Evolutionary conservation across 805 yeast species (phyloP), one percentile per base, ranked within the genome.

Genomic region (Metschnikowia matae): DNA sequence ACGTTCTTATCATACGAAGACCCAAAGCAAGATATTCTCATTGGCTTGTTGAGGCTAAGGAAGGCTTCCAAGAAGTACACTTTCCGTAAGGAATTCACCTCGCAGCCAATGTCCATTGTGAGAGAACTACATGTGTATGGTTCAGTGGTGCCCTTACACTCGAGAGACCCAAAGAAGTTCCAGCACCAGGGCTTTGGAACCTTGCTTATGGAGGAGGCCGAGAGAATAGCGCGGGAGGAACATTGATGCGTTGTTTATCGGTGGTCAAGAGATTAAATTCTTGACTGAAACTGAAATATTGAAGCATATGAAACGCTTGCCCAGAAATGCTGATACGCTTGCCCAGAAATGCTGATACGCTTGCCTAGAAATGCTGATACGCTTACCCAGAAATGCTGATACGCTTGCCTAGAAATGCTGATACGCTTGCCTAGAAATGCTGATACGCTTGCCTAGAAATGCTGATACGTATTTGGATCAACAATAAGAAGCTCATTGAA

Each of bases 101-200:
- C 74, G 10, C 96, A 90, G 69, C 92, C 84, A 53, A 88, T 97
- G 0, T 89, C 97, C 2, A 83, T 94, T 48, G 97, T 94, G n/a
- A 82, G 99, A 69, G 99, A 94, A 67, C 75, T 94, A 57, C 99
- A 94, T 62, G 99, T 94, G 31, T 94, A 94, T 63, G 99, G 99
- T 13, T 87, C 96, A 3, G 99, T 91, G 17, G 99, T 94, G 18
- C 98, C 99, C 3, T 71, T 94, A 51, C 99, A 94, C 67, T 87
- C 95, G 3, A 80, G 98, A 58, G 99, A 94, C 69, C 99, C 99
- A 42, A 80, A 96, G 63, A 94, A 94, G 69, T 94, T 94, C 75
- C 99, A 94, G 73, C 99, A 94, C 74, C 99, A 94, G 75, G 99
- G 99, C 17, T 94, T 92, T 66, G 99, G 99, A 55, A 92, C 99